Evolutionary conservation across 306 rosid genomes (phyloP).

Genomic region (Corylus avellana): DNA sequence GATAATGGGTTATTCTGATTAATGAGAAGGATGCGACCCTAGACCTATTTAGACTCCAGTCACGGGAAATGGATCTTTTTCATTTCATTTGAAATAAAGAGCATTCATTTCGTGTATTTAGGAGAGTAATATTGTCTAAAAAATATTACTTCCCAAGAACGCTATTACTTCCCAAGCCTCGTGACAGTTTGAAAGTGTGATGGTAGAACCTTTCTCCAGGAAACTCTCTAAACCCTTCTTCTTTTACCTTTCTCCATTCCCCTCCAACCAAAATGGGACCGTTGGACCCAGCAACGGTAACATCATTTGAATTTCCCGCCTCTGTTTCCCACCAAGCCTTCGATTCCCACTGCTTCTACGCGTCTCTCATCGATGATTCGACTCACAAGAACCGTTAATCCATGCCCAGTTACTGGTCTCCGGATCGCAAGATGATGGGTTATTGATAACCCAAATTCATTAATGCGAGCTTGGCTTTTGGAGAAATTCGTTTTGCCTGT

Average conservation of each 20-base stretch:
- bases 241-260: conserved; percentile 3
- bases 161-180: too few species aligned
- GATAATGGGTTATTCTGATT: too few species aligned
- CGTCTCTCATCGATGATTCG: conserved; percentile 45
- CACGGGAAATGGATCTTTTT: too few species aligned
- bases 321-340: conserved; percentile 5
- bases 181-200: neutral
- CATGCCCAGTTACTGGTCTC: conserved; percentile 41
- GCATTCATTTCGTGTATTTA: too few species aligned
- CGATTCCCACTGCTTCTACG: conserved; percentile 35
- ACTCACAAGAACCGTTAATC: conserved; percentile 46
- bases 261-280: conserved; percentile 32
- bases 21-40: too few species aligned
- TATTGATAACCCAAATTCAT: conserved; percentile 50
- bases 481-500: conserved; percentile 50
- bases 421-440: conserved; percentile 40
- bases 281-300: neutral
- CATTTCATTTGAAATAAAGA: too few species aligned
- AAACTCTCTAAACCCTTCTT: conserved; percentile 15
- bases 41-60: too few species aligned
- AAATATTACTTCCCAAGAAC: too few species aligned
- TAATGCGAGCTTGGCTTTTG: conserved; percentile 42
- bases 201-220: neutral
- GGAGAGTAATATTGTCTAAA: too few species aligned
- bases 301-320: conserved; percentile 22